A percentile compares a stretch with the other conserved stretches of the same genome.
Conservation (phyloP, 164 flowering plant genomes). For the Buxus sempervirens region DNA sequence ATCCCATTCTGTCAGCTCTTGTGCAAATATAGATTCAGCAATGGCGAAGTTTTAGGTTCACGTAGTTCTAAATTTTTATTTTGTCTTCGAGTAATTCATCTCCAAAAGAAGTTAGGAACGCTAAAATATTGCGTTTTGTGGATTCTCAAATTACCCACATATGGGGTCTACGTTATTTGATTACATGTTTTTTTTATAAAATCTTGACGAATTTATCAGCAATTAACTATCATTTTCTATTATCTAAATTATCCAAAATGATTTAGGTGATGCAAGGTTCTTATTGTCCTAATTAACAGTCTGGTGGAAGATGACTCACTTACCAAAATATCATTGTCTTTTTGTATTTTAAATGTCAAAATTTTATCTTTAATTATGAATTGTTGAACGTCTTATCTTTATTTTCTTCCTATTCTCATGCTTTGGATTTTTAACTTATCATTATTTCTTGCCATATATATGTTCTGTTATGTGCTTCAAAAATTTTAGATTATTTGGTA, state of each 20-base stretch:
- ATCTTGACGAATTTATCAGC: not conserved
- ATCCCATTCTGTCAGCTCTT: constrained; percentile 3
- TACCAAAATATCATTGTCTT: constrained; percentile 49
- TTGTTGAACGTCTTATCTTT: too few species aligned
- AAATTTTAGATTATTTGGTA: too few species aligned
- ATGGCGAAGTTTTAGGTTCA: constrained; percentile 25
- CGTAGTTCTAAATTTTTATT: not conserved
- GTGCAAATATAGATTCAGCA: not conserved
- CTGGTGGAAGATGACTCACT: constrained; percentile 38
- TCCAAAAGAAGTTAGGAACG: not conserved
- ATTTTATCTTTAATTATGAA: too few species aligned
- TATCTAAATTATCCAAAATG: constrained; percentile 1
- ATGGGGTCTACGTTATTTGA: not conserved
- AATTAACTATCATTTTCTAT: not conserved
- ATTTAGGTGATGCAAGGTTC: constrained; percentile 36
- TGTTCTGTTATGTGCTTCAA: too few species aligned
- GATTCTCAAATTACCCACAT: not conserved
- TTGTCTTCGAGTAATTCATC: not conserved
- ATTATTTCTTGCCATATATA: too few species aligned
- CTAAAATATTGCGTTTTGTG: not conserved
- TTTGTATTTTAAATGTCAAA: too few species aligned
- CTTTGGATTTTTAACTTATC: too few species aligned
- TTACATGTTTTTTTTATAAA: too few species aligned
- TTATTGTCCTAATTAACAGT: constrained; percentile 40
- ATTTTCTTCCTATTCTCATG: too few species aligned